A percentile compares a stretch with the other conserved stretches of the same genome.
Evolutionary conservation across 73 alveolate species (phyloP).

Genomic region (Tetrahymena thermophila): DNA sequence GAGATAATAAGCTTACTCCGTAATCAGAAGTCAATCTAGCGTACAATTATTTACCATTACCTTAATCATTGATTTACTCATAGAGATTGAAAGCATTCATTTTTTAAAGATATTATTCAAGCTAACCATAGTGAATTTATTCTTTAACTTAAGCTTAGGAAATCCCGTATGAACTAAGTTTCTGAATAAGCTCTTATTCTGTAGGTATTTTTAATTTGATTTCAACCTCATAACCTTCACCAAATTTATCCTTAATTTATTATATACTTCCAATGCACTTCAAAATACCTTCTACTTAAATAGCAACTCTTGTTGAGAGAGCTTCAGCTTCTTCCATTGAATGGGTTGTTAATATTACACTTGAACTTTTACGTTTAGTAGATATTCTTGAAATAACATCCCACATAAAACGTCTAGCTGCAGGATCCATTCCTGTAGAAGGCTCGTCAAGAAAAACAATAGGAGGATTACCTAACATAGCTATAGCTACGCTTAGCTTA

Average conservation of each 20-base stretch:
- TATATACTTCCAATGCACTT: slow-evolving; percentile 76
- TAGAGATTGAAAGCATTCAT: not conserved
- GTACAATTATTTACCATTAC: slow-evolving; percentile 27
- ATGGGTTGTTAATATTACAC: slow-evolving; percentile 72
- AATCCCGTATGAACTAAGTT: not conserved
- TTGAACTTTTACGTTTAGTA: slow-evolving; percentile 57
- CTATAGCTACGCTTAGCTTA: slow-evolving; percentile 95
- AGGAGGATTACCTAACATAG: slow-evolving; percentile 98
- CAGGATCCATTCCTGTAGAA: slow-evolving; percentile 82
- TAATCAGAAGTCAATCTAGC: slow-evolving; percentile 22
- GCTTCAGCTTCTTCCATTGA: slow-evolving; percentile 52
- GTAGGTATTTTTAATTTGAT: slow-evolving; percentile 44
- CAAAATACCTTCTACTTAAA: slow-evolving; percentile 79
- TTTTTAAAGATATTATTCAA: not conserved
- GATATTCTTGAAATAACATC: slow-evolving; percentile 87
- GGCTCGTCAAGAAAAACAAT: slow-evolving; percentile 97
- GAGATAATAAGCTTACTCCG: slow-evolving; percentile 11
- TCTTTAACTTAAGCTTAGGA: not conserved
- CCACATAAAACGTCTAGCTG: slow-evolving; percentile 86
- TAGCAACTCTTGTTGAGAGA: slow-evolving; percentile 63
- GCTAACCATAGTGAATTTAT: slow-evolving; percentile 8
- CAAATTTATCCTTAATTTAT: slow-evolving; percentile 77
- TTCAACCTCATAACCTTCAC: slow-evolving; percentile 80
- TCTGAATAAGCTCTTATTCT: slow-evolving; percentile 1
- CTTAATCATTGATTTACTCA: slow-evolving; percentile 3